A percentile compares a stretch with the other conserved stretches of the same genome.
Evolutionary conservation across 495 filamentous ascomycete species (phyloP).

Genomic region (Neurospora intermedia): DNA sequence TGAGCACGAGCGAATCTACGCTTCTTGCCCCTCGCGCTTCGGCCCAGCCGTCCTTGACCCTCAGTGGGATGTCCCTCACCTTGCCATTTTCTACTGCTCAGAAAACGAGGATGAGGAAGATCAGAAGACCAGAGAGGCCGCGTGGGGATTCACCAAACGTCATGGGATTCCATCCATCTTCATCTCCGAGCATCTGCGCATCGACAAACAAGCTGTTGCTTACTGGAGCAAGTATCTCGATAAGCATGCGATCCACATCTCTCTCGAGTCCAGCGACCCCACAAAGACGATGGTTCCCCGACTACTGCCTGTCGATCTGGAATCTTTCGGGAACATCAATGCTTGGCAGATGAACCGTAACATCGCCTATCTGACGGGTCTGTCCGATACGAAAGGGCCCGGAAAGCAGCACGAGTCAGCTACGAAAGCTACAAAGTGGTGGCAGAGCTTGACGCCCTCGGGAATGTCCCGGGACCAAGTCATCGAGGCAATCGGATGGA

Average conservation of each 20-base stretch:
- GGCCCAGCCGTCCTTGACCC: slow-evolving; percentile 24
- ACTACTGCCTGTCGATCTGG: slow-evolving; percentile 61
- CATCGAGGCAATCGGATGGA: neutral
- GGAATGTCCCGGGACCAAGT: neutral
- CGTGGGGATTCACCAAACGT: slow-evolving; percentile 52
- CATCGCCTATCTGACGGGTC: slow-evolving; percentile 52
- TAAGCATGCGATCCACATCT: slow-evolving; percentile 48
- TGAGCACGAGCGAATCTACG: slow-evolving; percentile 42
- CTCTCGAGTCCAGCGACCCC: slow-evolving; percentile 51
- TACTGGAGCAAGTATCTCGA: slow-evolving; percentile 18
- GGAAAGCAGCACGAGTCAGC: slow-evolving; percentile 6
- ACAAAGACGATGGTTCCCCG: slow-evolving; percentile 41
- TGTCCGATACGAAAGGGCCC: slow-evolving; percentile 22
- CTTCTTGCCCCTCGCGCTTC: slow-evolving; percentile 13
- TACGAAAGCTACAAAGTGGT: slow-evolving; percentile 14
- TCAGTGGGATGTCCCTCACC: slow-evolving; percentile 58
- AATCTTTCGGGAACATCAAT: slow-evolving; percentile 62
- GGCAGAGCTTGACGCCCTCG: slow-evolving; percentile 17
- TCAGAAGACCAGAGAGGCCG: slow-evolving; percentile 41
- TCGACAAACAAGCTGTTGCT: slow-evolving; percentile 24
- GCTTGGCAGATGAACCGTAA: slow-evolving; percentile 66
- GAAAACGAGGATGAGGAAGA: slow-evolving; percentile 38
- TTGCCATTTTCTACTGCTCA: slow-evolving; percentile 59
- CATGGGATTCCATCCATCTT: slow-evolving; percentile 57
- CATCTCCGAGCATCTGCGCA: slow-evolving; percentile 51